phyloP scores from a whole-genome alignment of 2,329 filamentous ascomycete genomes.

The Ophiostoma ips region DNA sequence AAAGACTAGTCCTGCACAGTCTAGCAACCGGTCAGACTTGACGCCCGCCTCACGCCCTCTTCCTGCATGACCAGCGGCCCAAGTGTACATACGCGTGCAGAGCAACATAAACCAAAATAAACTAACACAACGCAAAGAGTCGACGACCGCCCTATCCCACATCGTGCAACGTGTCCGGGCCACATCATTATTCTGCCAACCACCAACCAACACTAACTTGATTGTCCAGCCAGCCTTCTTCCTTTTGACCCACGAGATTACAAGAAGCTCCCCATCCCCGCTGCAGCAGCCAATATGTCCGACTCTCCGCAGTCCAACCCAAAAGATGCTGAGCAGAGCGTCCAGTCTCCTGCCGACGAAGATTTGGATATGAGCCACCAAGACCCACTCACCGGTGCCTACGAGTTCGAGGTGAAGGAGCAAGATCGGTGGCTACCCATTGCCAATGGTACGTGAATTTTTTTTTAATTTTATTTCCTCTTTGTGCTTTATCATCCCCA shows the following conservation, averaged over 20 bases:
- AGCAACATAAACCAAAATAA: too few relatives aligned
- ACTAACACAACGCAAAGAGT: too few relatives aligned
- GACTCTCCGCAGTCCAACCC: conserved; percentile 72
- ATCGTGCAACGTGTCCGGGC: conserved; percentile 21
- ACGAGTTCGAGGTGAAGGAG: conserved; percentile 98
- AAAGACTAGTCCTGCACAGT: conserved; percentile 12
- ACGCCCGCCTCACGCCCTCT: too few relatives aligned
- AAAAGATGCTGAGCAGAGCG: conserved; percentile 88
- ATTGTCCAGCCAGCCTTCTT: too few relatives aligned
- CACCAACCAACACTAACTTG: background rate
- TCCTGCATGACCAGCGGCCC: too few relatives aligned
- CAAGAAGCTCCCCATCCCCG: conserved; percentile 41
- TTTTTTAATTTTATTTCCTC: too few relatives aligned
- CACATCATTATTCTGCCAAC: conserved; percentile 39
- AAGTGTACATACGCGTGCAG: too few relatives aligned
- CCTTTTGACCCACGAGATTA: background rate
- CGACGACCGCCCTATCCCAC: too few relatives aligned
- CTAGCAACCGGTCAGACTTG: conserved; percentile 22
- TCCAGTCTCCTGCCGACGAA: conserved; percentile 75
- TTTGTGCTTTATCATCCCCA: too few relatives aligned
- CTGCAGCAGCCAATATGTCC: conserved; percentile 80
- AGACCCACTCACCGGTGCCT: conserved; percentile 63
- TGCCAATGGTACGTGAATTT: conserved; percentile 97
- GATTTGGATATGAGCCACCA: conserved; percentile 83
- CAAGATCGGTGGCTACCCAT: conserved; percentile 99